Evolutionary conservation across 805 yeast species (phyloP), one percentile per base, ranked within the genome.

Genomic region (Pichia sporocuriosa): DNA sequence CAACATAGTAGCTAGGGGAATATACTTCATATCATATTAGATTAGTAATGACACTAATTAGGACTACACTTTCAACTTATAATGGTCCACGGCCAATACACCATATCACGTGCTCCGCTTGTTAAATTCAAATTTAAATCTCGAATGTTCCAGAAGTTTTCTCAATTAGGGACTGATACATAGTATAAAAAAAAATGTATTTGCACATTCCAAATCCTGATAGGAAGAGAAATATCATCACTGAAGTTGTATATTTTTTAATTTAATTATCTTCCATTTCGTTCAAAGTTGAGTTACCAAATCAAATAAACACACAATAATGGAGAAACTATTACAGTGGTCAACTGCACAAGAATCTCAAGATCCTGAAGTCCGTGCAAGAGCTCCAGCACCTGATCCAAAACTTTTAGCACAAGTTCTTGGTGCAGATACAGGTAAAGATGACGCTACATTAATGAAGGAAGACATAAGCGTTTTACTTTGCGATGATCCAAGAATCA

Each of bases 241-340:
- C 34, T 13, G 20, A 24, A 31, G 7, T 20, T 36, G 28, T 34
- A 25, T 32, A 5, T 19, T 31, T 42, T 34, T 25, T 11, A 3
- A 19, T 4, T 17, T 2, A 6, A 17, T 30, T 30, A 8, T 19
- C 17, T 16, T 30, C 6, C n/a, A 11, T 26, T 12, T 6, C n/a
- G 10, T 26, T 24, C 26, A 8, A 24, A 24, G 10, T 13, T 26
- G 13, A 7, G 7, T 8, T 13, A 13, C 13, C 22, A 25, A 24
- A 10, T 21, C 9, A 19, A 11, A 24, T n/a, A 32, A 19, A 11
- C 13, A 9, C 13, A 26, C 26, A 23, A 15, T 5, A 21, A 35
- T 90, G 97, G 97, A 90, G 46, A 89, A 89, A 62, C 63, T 90
- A 47, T 63, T 90, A 48, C 85, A 88, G 52, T 90, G 98, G 98